Evolutionary conservation across 2,329 filamentous ascomycete species (phyloP).

Genomic region (Stagonosporopsis chrysanthemi): DNA sequence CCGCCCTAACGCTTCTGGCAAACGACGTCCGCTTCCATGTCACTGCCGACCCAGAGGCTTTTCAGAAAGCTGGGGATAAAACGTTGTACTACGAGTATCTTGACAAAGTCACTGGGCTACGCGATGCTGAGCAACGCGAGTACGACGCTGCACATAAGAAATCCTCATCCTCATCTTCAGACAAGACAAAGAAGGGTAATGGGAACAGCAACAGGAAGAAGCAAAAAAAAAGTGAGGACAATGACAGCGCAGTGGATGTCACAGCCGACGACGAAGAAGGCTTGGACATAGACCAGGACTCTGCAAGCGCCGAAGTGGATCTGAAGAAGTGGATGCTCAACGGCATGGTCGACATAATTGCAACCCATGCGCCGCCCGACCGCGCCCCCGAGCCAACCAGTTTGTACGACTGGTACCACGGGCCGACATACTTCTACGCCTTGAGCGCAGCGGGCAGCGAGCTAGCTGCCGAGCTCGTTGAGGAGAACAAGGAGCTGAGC

Average conservation of each 20-base stretch:
- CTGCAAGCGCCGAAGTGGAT: slow-evolving; percentile 23
- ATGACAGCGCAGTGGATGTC: slow-evolving; percentile 28
- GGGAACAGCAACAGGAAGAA: neutral
- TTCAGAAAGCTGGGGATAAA: slow-evolving; percentile 25
- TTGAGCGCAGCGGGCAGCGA: slow-evolving; percentile 13
- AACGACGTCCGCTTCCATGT: slow-evolving; percentile 33
- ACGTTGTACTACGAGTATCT: slow-evolving; percentile 29
- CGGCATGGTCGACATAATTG: slow-evolving; percentile 18
- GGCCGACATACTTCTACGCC: slow-evolving; percentile 28
- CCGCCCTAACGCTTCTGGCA: slow-evolving; percentile 24
- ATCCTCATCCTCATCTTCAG: slow-evolving; percentile 3
- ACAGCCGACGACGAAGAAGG: slow-evolving; percentile 20
- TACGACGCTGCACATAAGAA: slow-evolving; percentile 17
- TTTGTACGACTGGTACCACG: slow-evolving; percentile 31
- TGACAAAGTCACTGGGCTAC: slow-evolving; percentile 23
- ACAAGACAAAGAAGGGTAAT: neutral
- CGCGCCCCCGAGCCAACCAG: slow-evolving; percentile 25
- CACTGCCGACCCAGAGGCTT: slow-evolving; percentile 14
- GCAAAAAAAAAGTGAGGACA: slow-evolving; percentile 16
- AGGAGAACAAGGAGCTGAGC: slow-evolving; percentile 20
- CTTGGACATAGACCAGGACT: slow-evolving; percentile 25
- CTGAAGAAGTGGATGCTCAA: slow-evolving; percentile 27
- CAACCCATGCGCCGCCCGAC: slow-evolving; percentile 21
- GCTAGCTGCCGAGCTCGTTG: slow-evolving; percentile 14
- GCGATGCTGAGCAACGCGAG: slow-evolving; percentile 26